Base-by-base conservation (phyloP, 2,329 filamentous ascomycete species). In the Thermothelomyces thermophilus region DNA sequence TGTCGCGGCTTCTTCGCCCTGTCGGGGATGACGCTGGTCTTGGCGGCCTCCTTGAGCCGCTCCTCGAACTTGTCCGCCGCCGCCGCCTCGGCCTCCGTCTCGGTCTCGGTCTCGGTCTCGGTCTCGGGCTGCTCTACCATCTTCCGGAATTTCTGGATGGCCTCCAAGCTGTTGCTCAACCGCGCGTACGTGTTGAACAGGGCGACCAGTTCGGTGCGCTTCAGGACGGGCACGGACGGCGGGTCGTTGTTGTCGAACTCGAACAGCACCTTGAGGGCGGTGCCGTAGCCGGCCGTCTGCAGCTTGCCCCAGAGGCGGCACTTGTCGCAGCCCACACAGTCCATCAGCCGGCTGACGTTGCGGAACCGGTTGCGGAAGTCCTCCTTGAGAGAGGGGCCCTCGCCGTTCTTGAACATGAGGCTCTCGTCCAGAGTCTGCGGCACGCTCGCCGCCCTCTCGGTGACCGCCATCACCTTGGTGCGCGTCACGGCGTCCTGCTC, bases 261-360 rank as follows among this genome's bases (percentile, higher is more conserved):
- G 62, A 98, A 98, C 1, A 98, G 77, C 4, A 98, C 85, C 70
- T 98, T 98, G 55, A 98, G 73, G 0, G 93, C 93, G 0, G 93
- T 89, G 43, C 93, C 93, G 64, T 96, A 97, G 2, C 93, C 93
- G 11, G 87, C 87, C 0, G 90, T 95, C 70, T 98, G 93, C 33
- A 98, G 72, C 70, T 98, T 98, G 42, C 93, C 93, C 93, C 93
- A 98, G 2, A 98, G 82, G 8, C 93, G 83, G 70, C 93, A 98
- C 72, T 98, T 98, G 72, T 98, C 93, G 68, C 93, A 98, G 39
- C 93, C 93, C 17, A 97, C 91, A 60, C 93, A 98, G 68, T 98
- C 93, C 93, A 98, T 98, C 57, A 97, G 77, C 35, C 93, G 83
- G 66, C 87, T 95, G 54, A 98, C 87, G 65, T 98, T 98, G 64